phyloP scores from a whole-genome alignment of 345 rosid genomes.

The Ceriops decandra region DNA sequence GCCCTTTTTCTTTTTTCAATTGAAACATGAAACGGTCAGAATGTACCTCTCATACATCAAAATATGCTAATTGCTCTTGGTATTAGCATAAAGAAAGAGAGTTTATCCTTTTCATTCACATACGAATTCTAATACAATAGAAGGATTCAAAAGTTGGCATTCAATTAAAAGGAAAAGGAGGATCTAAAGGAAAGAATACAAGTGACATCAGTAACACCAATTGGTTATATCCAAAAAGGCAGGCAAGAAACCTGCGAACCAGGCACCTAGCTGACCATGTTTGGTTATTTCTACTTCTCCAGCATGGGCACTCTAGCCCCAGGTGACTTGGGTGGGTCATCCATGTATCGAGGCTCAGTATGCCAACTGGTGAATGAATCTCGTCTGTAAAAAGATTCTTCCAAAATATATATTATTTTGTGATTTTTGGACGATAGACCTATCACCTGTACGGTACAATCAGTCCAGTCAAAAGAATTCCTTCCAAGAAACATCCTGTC shows the following conservation, averaged over 20 bases:
- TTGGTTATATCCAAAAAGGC: slow-evolving; percentile 3
- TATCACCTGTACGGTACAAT: slow-evolving; percentile 26
- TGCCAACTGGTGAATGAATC: slow-evolving; percentile 8
- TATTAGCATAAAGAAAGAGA: background rate
- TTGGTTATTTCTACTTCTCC: slow-evolving; percentile 15
- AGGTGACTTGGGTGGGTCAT: slow-evolving; percentile 13
- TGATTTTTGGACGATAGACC: slow-evolving; percentile 23
- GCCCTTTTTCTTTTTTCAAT: background rate
- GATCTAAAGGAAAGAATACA: slow-evolving; percentile 27
- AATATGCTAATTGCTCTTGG: background rate
- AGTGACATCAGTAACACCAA: slow-evolving; percentile 3
- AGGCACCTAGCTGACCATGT: slow-evolving; percentile 4
- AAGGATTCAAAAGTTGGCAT: background rate
- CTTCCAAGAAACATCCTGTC: slow-evolving; percentile 30
- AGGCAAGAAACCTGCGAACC: slow-evolving; percentile 13
- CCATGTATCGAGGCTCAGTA: background rate
- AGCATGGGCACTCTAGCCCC: background rate
- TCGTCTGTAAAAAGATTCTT: slow-evolving; percentile 12
- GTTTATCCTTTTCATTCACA: background rate
- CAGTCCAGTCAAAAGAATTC: slow-evolving; percentile 38
- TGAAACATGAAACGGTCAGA: background rate
- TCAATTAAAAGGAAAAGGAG: background rate
- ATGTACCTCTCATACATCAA: slow-evolving; percentile 3
- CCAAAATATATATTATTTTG: slow-evolving; percentile 19
- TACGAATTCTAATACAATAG: slow-evolving; percentile 3